Evolutionary conservation across 129 eudicot species (phyloP).

Genomic region (Helichrysum umbraculigerum): DNA sequence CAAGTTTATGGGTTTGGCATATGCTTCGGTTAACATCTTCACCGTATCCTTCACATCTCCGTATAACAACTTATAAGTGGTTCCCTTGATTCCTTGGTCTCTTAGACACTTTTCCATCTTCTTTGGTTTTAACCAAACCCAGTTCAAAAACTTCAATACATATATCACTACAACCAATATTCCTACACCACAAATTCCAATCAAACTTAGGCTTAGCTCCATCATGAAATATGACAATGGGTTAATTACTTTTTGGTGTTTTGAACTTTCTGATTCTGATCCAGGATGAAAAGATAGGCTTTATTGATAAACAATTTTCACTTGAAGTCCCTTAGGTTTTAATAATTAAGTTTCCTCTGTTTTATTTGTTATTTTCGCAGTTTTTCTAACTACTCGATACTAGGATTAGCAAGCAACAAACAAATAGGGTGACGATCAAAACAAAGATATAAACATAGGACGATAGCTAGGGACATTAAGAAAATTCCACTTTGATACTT

Average conservation of each 20-base stretch:
- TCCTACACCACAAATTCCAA: neutral
- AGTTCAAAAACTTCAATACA: constrained; percentile 12
- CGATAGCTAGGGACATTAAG: too few relatives aligned
- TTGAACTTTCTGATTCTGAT: neutral
- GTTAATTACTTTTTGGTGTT: neutral
- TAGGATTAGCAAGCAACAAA: neutral
- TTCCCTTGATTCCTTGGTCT: constrained; percentile 60
- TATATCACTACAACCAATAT: neutral
- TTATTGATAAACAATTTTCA: constrained; percentile 22
- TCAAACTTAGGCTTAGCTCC: constrained; percentile 15
- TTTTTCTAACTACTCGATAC: neutral
- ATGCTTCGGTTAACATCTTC: constrained; percentile 47
- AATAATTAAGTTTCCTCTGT: constrained; percentile 2
- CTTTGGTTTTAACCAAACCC: constrained; percentile 62
- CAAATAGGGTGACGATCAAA: neutral
- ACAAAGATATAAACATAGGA: neutral
- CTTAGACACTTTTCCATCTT: constrained; percentile 49
- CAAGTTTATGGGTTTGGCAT: constrained; percentile 48
- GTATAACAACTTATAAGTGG: constrained; percentile 47
- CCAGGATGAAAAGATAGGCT: neutral
- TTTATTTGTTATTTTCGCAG: neutral
- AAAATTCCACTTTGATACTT: too few relatives aligned
- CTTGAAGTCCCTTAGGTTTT: constrained; percentile 15
- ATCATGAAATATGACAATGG: constrained; percentile 1
- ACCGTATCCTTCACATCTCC: constrained; percentile 54